These are phyloP conservation scores for Hypomontagnella submonticulosa DNA, from an alignment of 495 filamentous ascomycete genomes.

Conservation along the genomic window DNA sequence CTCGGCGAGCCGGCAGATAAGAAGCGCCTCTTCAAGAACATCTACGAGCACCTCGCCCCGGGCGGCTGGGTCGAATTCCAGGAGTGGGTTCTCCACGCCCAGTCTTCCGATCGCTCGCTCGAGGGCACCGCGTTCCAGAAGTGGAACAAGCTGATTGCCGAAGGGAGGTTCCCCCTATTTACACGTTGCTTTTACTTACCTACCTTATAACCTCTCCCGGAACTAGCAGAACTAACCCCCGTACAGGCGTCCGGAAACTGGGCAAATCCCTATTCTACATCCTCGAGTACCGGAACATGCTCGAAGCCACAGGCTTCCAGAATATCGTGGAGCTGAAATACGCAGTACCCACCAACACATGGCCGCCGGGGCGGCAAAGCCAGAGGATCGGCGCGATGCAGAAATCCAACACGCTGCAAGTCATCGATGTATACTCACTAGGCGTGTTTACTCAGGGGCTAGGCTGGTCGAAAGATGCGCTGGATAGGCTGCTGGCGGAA, in stretches of 20 bases:
- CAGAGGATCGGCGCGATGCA: conserved; percentile 62
- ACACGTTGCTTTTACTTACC: not conserved
- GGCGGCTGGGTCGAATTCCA: conserved; percentile 68
- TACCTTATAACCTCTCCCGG: not conserved
- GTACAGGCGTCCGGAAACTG: conserved; percentile 36
- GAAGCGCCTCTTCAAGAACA: conserved; percentile 39
- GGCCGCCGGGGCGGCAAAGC: conserved; percentile 57
- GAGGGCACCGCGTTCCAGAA: conserved; percentile 49
- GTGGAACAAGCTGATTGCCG: conserved; percentile 49
- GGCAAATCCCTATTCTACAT: conserved; percentile 51
- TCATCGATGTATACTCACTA: conserved; percentile 49
- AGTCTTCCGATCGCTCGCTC: conserved; percentile 52
- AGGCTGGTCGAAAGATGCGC: conserved; percentile 49
- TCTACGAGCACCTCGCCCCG: conserved; percentile 57
- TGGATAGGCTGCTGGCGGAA: conserved; percentile 41
- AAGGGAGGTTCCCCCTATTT: conserved; percentile 31
- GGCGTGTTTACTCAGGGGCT: conserved; percentile 48
- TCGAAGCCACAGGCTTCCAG: conserved; percentile 51
- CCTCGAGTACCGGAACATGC: conserved; percentile 45
- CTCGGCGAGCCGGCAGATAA: conserved; percentile 61
- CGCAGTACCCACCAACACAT: conserved; percentile 53
- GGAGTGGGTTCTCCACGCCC: conserved; percentile 59
- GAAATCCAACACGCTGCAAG: conserved; percentile 47
- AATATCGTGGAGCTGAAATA: conserved; percentile 49
- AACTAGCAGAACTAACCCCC: conserved; percentile 10